Evolutionary conservation across 306 rosid species (phyloP).

Genomic region (Cercis canadensis): DNA sequence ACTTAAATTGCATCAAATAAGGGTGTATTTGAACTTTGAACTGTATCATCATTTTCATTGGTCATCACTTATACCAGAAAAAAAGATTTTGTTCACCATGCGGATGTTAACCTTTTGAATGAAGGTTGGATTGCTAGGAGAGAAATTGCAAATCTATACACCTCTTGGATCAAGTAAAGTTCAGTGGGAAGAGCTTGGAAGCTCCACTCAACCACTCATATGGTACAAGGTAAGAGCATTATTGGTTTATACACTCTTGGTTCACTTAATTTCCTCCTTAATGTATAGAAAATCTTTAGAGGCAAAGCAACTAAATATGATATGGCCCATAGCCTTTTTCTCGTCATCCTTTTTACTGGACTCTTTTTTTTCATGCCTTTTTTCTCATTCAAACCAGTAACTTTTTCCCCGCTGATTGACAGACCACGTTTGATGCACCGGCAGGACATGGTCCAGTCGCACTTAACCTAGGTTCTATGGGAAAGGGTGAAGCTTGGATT

Average conservation of each 20-base stretch:
- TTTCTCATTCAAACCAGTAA: neutral
- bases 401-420: conserved; percentile 27
- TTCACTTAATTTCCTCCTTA: conserved; percentile 15
- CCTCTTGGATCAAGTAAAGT: conserved; percentile 55
- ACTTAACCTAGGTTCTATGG: conserved; percentile 85
- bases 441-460: conserved; percentile 67
- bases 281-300: neutral
- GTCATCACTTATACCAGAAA: neutral
- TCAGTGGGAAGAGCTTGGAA: conserved; percentile 58
- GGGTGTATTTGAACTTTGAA: conserved; percentile 2
- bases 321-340: neutral
- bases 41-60: neutral
- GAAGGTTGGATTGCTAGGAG: conserved; percentile 88
- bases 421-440: conserved; percentile 79
- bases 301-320: conserved; percentile 22
- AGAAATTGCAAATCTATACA: conserved; percentile 59
- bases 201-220: conserved; percentile 57
- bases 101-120: conserved; percentile 32
- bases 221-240: conserved; percentile 77
- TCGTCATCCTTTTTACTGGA: conserved; percentile 10
- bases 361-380: neutral
- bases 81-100: conserved; percentile 22
- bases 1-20: neutral
- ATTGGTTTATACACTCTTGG: neutral
- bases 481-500: conserved; percentile 83